These are phyloP conservation scores for Musa schizocarpa DNA, from an alignment of 176 grass and related monocot species.

Conservation along the genomic window DNA sequence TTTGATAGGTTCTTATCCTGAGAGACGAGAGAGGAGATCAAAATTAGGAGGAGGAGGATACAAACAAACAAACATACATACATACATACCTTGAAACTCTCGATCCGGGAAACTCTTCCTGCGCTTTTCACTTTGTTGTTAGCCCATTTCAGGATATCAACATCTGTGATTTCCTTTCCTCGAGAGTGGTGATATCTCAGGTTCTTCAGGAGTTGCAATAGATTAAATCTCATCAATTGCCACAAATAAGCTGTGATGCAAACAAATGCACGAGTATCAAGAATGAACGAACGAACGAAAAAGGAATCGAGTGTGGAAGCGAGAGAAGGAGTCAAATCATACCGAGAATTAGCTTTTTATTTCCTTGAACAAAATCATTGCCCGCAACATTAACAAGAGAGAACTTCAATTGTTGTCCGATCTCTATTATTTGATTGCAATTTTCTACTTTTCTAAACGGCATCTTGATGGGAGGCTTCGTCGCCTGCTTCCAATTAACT, in stretches of 20 bases:
- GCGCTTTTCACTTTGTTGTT: slow-evolving; percentile 69
- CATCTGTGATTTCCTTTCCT: slow-evolving; percentile 84
- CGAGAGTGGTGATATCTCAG: slow-evolving; percentile 72
- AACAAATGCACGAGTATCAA: too few relatives aligned
- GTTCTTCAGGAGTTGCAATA: slow-evolving; percentile 88
- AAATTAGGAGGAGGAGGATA: too few relatives aligned
- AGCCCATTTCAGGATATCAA: slow-evolving; percentile 89
- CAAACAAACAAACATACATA: too few relatives aligned
- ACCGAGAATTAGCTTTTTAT: slow-evolving; percentile 97
- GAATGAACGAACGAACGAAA: too few relatives aligned
- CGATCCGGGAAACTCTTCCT: slow-evolving; percentile 68
- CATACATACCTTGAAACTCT: slow-evolving; percentile 94
- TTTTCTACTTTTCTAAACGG: slow-evolving; percentile 98
- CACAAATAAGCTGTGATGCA: slow-evolving; percentile 81
- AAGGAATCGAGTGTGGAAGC: too few relatives aligned
- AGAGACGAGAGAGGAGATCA: background rate
- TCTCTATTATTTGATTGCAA: slow-evolving; percentile 93
- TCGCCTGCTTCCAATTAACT: slow-evolving; percentile 85
- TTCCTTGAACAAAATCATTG: slow-evolving; percentile 98
- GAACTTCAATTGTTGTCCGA: slow-evolving; percentile 75
- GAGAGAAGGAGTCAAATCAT: slow-evolving; percentile 1
- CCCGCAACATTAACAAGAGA: slow-evolving; percentile 93
- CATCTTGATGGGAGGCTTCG: slow-evolving; percentile 92
- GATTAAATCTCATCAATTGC: slow-evolving; percentile 99
- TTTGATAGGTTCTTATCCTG: slow-evolving; percentile 85